Evolutionary conservation across 345 rosid genomes (phyloP).

Genomic region (Syzygium aqueum): DNA sequence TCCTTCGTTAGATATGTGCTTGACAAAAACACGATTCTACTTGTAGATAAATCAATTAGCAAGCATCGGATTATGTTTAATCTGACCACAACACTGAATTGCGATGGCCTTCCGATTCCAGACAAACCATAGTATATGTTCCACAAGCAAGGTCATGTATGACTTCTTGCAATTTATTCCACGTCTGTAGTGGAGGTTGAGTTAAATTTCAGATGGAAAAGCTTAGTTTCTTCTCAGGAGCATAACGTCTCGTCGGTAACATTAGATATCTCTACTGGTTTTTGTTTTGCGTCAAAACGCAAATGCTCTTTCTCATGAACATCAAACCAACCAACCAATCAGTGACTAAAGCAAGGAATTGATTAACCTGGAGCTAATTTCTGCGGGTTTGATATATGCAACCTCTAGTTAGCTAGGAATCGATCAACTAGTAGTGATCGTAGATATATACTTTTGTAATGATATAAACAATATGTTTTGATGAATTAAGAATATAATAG

Average conservation of each 20-base stretch:
- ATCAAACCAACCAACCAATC: neutral
- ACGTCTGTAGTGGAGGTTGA: neutral
- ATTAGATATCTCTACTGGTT: neutral
- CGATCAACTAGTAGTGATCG: neutral
- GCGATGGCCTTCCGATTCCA: neutral
- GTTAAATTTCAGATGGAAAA: neutral
- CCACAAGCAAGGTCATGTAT: neutral
- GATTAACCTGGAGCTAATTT: neutral
- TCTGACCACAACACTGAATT: neutral
- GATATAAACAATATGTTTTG: neutral
- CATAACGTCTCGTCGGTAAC: neutral
- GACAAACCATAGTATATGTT: neutral
- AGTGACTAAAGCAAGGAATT: neutral
- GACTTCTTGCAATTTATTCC: neutral
- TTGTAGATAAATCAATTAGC: neutral
- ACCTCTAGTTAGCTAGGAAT: neutral
- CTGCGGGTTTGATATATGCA: neutral
- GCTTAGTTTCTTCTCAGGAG: neutral
- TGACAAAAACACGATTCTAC: neutral
- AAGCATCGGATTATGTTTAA: neutral
- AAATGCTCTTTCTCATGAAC: neutral
- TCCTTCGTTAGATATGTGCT: neutral
- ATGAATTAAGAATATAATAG: neutral
- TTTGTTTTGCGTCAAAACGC: neutral
- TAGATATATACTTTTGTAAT: neutral